Percentiles rank a stretch among this genome's conserved stretches.
Evolutionary conservation across 139 green algal species (phyloP).

Genomic region (Micractinium conductrix): DNA sequence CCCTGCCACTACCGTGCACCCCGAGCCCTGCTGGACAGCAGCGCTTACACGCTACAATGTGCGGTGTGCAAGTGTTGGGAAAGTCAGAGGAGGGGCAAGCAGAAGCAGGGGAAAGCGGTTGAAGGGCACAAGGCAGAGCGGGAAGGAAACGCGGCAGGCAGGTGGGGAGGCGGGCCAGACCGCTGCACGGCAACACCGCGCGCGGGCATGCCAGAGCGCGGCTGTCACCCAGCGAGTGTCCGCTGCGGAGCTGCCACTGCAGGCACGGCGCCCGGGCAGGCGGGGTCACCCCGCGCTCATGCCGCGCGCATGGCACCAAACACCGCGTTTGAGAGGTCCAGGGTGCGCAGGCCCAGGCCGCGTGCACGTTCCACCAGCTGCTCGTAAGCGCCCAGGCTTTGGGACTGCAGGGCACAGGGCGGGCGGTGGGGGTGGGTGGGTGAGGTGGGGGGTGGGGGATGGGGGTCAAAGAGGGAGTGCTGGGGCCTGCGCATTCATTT

Average conservation of each 20-base stretch:
- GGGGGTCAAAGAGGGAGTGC: too few species aligned
- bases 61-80: background rate
- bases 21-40: too few species aligned
- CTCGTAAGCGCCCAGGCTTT: constrained; percentile 58
- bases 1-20: too few species aligned
- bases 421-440: too few species aligned
- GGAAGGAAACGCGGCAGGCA: too few species aligned
- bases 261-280: too few species aligned
- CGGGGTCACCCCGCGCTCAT: too few species aligned
- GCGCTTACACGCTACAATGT: background rate
- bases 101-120: background rate
- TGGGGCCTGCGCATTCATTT: too few species aligned
- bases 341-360: constrained; percentile 85
- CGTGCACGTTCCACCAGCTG: constrained; percentile 90
- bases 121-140: background rate
- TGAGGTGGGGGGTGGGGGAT: too few species aligned
- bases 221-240: background rate
- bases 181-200: background rate
- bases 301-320: constrained; percentile 53
- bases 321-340: constrained; percentile 91
- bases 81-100: background rate
- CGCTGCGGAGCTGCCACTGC: background rate
- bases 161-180: background rate
- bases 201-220: too few species aligned
- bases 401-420: background rate